phyloP scores from a whole-genome alignment of 768 basidiomycete species.

The Rubroboletus satanas region DNA sequence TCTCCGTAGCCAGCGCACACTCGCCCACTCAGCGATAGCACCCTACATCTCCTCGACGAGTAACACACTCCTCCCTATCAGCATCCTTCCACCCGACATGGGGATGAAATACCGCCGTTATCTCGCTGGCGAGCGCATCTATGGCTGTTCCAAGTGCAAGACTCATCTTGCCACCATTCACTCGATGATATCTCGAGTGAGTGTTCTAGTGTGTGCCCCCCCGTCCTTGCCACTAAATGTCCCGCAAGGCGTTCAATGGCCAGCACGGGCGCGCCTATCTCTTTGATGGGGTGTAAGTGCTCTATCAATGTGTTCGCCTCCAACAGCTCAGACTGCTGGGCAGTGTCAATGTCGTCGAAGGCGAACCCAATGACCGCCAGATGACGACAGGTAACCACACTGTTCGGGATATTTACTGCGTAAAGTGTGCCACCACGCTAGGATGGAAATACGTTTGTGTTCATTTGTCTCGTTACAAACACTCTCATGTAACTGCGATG shows the following conservation, averaged over 20 bases:
- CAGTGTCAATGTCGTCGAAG: constrained; percentile 90
- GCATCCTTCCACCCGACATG: constrained; percentile 43
- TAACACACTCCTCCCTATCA: neutral
- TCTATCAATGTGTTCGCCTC: constrained; percentile 12
- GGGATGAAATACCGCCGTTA: constrained; percentile 89
- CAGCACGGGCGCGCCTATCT: constrained; percentile 95
- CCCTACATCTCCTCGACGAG: neutral
- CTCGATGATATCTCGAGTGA: constrained; percentile 84
- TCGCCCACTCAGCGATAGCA: constrained; percentile 1
- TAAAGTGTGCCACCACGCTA: constrained; percentile 79
- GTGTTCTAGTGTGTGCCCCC: constrained; percentile 22
- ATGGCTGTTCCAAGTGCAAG: constrained; percentile 81
- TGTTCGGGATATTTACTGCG: constrained; percentile 92
- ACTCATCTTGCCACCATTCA: constrained; percentile 91
- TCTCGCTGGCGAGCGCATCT: constrained; percentile 80
- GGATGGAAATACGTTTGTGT: constrained; percentile 95
- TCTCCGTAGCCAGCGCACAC: neutral
- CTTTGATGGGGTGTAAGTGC: constrained; percentile 85
- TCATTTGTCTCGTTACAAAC: neutral
- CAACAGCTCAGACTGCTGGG: constrained; percentile 5
- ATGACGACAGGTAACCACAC: constrained; percentile 98
- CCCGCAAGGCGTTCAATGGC: constrained; percentile 85
- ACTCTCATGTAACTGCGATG: constrained; percentile 3
- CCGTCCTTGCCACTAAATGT: constrained; percentile 12
- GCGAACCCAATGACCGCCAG: constrained; percentile 83